Evolutionary conservation across 2,329 filamentous ascomycete species (phyloP).

Genomic region (Aspergillus hiratsukae): DNA sequence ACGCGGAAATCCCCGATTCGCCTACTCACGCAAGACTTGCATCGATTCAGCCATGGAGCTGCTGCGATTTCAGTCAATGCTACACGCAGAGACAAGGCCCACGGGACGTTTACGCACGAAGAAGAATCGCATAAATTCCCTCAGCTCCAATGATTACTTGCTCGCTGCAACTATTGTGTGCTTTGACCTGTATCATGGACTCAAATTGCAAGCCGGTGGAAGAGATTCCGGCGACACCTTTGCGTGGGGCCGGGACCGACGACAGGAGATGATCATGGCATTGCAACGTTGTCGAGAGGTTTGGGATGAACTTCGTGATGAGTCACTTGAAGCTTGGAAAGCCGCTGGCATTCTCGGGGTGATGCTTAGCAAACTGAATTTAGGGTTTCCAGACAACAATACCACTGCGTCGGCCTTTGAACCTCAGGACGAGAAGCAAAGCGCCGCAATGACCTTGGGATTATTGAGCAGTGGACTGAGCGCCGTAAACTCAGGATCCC

Average conservation of each 20-base stretch:
- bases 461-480: slow-evolving; percentile 62
- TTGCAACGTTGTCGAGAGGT: slow-evolving; percentile 71
- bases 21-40: slow-evolving; percentile 75
- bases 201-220: slow-evolving; percentile 31
- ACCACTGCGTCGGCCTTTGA: slow-evolving; percentile 27
- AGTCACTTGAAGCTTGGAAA: slow-evolving; percentile 87
- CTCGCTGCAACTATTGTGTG: slow-evolving; percentile 80
- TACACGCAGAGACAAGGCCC: slow-evolving; percentile 69
- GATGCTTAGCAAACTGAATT: slow-evolving; percentile 72
- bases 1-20: slow-evolving; percentile 72
- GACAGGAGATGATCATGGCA: slow-evolving; percentile 69
- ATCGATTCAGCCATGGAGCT: slow-evolving; percentile 83
- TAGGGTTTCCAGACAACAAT: slow-evolving; percentile 23
- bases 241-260: slow-evolving; percentile 47
- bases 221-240: slow-evolving; percentile 37
- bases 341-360: slow-evolving; percentile 74
- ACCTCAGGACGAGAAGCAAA: slow-evolving; percentile 56
- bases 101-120: slow-evolving; percentile 67
- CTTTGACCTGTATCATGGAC: slow-evolving; percentile 69
- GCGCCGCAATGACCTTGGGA: slow-evolving; percentile 65
- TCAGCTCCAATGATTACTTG: slow-evolving; percentile 79
- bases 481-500: slow-evolving; percentile 37
- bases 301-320: slow-evolving; percentile 72
- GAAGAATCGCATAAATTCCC: slow-evolving; percentile 73
- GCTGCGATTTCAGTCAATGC: slow-evolving; percentile 68